These are phyloP conservation scores for Russula foetens DNA, from an alignment of 768 basidiomycete genomes.

Conservation along the genomic window DNA sequence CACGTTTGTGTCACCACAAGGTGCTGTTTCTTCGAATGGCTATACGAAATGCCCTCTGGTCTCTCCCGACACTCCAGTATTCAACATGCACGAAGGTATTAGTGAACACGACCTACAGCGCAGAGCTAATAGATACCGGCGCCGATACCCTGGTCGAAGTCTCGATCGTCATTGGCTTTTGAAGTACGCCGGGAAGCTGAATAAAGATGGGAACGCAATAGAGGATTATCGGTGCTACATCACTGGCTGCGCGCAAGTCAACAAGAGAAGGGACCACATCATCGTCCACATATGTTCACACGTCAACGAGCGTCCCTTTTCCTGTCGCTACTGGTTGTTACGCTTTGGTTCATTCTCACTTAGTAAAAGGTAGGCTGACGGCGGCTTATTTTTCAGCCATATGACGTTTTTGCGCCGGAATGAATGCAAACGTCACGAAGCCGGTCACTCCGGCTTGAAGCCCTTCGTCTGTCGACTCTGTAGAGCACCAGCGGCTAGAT, in stretches of 20 bases:
- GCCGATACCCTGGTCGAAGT: conserved; percentile 46
- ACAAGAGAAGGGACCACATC: conserved; percentile 70
- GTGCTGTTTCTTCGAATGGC: neutral
- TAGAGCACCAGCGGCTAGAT: conserved; percentile 35
- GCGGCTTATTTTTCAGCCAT: conserved; percentile 32
- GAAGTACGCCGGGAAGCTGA: conserved; percentile 59
- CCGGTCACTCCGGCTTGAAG: conserved; percentile 49
- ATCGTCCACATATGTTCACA: conserved; percentile 67
- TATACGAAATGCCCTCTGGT: neutral
- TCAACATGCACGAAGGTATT: conserved; percentile 59
- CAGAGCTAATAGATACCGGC: conserved; percentile 46
- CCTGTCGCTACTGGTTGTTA: conserved; percentile 53
- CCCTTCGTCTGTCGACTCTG: conserved; percentile 56
- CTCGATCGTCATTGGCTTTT: conserved; percentile 60
- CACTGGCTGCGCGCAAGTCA: conserved; percentile 53
- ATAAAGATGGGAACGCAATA: conserved; percentile 46
- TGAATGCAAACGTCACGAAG: conserved; percentile 69
- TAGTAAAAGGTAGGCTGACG: conserved; percentile 9
- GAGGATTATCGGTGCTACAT: conserved; percentile 64
- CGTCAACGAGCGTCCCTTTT: conserved; percentile 58
- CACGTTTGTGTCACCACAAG: neutral
- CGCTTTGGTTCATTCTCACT: neutral
- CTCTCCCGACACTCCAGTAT: conserved; percentile 35
- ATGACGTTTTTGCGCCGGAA: conserved; percentile 65
- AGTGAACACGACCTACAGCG: conserved; percentile 43